Evolutionary conservation across 768 basidiomycete species (phyloP).

Genomic region (Rhizopogon sp.): DNA sequence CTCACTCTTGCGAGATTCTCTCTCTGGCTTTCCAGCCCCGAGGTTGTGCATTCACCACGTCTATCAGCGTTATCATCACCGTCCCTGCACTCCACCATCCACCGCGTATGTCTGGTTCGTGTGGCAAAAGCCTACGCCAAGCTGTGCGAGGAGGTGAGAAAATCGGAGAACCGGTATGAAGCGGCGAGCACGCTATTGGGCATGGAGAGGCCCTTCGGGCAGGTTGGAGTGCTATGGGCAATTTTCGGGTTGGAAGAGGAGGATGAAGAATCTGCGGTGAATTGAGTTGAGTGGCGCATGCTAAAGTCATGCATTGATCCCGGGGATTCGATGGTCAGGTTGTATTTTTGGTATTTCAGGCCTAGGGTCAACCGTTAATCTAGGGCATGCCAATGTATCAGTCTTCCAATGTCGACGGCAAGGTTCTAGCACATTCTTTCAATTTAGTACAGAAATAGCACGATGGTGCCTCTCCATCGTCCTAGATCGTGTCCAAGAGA

Average conservation of each 20-base stretch:
- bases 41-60: conserved; percentile 77
- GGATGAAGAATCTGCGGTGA: conserved; percentile 5
- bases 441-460: neutral
- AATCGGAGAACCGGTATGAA: conserved; percentile 79
- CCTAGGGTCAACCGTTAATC: neutral
- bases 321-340: neutral
- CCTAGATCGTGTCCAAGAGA: neutral
- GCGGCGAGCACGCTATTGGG: conserved; percentile 84
- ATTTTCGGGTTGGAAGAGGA: conserved; percentile 68
- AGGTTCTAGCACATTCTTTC: neutral
- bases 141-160: conserved; percentile 74
- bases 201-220: conserved; percentile 80
- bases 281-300: neutral
- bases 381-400: neutral
- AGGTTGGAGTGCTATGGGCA: conserved; percentile 66
- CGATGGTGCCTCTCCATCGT: neutral
- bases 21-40: conserved; percentile 76
- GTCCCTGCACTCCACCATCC: conserved; percentile 61
- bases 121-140: conserved; percentile 66
- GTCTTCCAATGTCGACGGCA: too few species aligned
- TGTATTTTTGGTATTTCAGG: neutral
- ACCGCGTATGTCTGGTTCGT: conserved; percentile 66
- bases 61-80: conserved; percentile 71
- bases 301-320: neutral
- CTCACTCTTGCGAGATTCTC: conserved; percentile 68